Base-by-base conservation (phyloP, 1,284 basidiomycete species). In the Trichosporon sp. region DNA sequence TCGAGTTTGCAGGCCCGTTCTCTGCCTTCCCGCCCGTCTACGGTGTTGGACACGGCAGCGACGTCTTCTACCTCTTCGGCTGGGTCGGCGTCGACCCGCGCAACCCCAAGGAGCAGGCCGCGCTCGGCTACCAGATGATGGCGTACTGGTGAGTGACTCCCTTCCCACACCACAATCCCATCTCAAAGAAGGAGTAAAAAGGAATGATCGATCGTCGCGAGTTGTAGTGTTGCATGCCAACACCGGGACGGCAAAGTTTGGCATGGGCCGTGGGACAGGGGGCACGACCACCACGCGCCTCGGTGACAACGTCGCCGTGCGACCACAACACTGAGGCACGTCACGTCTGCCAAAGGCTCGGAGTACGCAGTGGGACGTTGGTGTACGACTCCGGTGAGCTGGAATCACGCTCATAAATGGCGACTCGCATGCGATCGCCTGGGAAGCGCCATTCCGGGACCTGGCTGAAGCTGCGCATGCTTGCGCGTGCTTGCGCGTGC, bases 21-120 rank as follows among this genome's bases (percentile, higher is more conserved):
- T 19, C 65, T 2, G 21, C 19, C 12, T 14, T 31, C 12, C 7
- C 46, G 31, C 46, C 73, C 4, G 11, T 37, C 19, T 14, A 37
- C 14, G 66, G 48, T 4, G 16, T 14, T 19, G 19, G 19, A 1
- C 80, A 81, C 71, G 73, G 69, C 4, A 71, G 71, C 16, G 80
- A 81, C 48, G 73, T 81, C 2, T 68, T 70, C 2, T 80, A 73
- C 69, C 68, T 76, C 7, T 80, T 76, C 56, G 79, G 78, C 3
- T 56, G 59, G 59, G n/a, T 63, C 35, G 59, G 59, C 16, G 16
- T 11, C 31, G 59, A 63, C 59, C 31, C 59, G 32, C 31, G 59
- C 35, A 35, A 32, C 14, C 11, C 32, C 16, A 32, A 35, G 14
- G 59, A 63, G 32, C 32, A 63, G 31, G 31, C 16, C 16, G 31